Percentiles rank a stretch among this genome's conserved stretches.
Conservation (phyloP, 805 yeast genomes). For the Diddensiella transvaalensis region DNA sequence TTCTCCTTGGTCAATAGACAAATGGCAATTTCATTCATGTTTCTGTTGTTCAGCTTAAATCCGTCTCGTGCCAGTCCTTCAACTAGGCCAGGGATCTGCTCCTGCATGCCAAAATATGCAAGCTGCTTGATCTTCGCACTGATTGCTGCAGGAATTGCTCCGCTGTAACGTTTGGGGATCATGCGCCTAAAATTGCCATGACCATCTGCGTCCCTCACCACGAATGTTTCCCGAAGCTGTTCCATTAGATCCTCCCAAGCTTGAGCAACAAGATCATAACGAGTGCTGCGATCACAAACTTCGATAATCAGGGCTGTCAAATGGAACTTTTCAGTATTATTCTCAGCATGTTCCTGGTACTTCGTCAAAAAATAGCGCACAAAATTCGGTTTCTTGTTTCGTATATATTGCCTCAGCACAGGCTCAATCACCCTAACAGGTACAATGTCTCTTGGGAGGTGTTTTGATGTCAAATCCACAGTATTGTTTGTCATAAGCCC, state of each 20-base stretch:
- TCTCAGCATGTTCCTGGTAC: conserved; percentile 5
- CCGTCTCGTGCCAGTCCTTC: conserved; percentile 12
- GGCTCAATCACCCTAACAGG: conserved; percentile 27
- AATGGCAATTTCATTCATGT: conserved; percentile 16
- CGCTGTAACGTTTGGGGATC: conserved; percentile 4
- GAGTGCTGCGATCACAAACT: conserved; percentile 1
- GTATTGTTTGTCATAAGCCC: conserved; percentile 16
- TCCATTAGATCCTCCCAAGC: conserved; percentile 7
- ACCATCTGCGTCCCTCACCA: not conserved
- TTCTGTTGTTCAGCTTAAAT: conserved; percentile 13
- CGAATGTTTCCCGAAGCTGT: not conserved
- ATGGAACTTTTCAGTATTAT: not conserved
- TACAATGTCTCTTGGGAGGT: conserved; percentile 28
- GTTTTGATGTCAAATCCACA: conserved; percentile 25
- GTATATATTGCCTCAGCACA: conserved; percentile 22
- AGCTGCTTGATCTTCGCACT: conserved; percentile 21
- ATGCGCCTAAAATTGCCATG: not conserved
- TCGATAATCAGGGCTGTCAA: conserved; percentile 1
- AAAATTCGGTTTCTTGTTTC: conserved; percentile 10
- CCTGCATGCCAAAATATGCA: conserved; percentile 3
- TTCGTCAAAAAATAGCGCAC: conserved; percentile 25
- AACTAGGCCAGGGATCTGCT: conserved; percentile 10
- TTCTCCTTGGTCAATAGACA: conserved; percentile 9
- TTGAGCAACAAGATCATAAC: not conserved
- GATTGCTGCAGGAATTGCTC: conserved; percentile 10